Conservation (phyloP, 768 basidiomycete genomes). For the Lyophyllum semitale region DNA sequence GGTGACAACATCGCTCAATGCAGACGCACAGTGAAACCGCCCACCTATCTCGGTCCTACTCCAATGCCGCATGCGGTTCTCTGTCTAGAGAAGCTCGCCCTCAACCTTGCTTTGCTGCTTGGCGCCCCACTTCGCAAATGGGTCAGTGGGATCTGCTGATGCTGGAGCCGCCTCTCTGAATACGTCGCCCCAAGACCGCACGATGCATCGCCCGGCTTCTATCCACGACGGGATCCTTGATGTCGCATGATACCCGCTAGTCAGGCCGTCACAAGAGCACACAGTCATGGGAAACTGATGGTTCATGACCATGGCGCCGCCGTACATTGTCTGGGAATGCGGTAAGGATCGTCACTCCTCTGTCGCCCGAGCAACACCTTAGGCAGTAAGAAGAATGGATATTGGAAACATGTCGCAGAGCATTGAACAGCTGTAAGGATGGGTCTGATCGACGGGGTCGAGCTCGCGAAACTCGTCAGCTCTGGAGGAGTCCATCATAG, state of each 20-base stretch:
- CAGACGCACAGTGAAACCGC: background rate
- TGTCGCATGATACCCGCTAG: constrained; percentile 1
- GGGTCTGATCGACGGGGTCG: background rate
- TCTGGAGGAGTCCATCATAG: background rate
- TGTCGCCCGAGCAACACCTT: background rate
- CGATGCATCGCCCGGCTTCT: background rate
- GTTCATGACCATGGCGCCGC: constrained; percentile 4
- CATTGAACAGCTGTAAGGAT: background rate
- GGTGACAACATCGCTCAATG: background rate
- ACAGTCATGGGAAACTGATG: constrained; percentile 5
- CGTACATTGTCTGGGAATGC: background rate
- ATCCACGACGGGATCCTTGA: background rate
- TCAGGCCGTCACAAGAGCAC: constrained; percentile 3
- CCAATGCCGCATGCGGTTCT: background rate
- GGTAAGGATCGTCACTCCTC: background rate
- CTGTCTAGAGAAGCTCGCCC: no score
- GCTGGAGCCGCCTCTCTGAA: background rate
- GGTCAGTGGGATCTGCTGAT: no score
- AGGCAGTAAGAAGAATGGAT: background rate
- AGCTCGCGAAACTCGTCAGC: background rate
- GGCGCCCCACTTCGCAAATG: background rate
- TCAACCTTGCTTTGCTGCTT: background rate
- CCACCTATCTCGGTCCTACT: background rate
- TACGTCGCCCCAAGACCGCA: background rate
- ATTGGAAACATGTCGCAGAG: background rate